phyloP scores from a whole-genome alignment of 2,329 filamentous ascomycete genomes.

The Chalaropsis thielavioides region DNA sequence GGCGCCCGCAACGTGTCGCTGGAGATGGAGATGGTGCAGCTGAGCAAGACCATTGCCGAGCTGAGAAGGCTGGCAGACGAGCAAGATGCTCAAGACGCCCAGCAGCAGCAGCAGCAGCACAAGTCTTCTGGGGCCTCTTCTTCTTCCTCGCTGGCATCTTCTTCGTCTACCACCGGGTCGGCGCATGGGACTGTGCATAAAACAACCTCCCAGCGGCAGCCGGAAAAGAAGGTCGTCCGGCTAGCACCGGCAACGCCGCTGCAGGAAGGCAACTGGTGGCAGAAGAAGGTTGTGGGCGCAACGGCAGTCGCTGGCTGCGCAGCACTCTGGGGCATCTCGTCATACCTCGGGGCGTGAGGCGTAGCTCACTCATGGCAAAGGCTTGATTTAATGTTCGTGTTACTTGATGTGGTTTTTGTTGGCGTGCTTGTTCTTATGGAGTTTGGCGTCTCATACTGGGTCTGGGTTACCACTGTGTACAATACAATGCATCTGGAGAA shows the following conservation, averaged over 20 bases:
- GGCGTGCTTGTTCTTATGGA: neutral
- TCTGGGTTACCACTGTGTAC: neutral
- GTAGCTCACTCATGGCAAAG: neutral
- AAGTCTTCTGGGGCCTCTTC: neutral
- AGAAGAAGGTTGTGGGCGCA: constrained; percentile 48
- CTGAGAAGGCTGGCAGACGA: constrained; percentile 36
- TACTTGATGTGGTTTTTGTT: neutral
- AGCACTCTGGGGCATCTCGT: constrained; percentile 43
- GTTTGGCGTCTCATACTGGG: constrained; percentile 1
- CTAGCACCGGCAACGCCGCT: constrained; percentile 37
- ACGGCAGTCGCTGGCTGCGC: constrained; percentile 48
- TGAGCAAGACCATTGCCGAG: constrained; percentile 52
- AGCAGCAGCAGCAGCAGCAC: constrained; percentile 17
- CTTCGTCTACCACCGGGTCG: neutral
- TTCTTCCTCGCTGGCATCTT: neutral
- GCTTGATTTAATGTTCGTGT: neutral
- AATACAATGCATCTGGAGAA: neutral
- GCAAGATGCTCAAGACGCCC: constrained; percentile 25
- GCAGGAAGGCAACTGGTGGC: constrained; percentile 52
- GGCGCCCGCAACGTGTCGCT: constrained; percentile 41
- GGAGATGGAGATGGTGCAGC: constrained; percentile 61
- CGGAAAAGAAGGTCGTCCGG: constrained; percentile 11
- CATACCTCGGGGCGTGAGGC: constrained; percentile 30
- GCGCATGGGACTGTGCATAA: neutral
- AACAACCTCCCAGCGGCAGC: constrained; percentile 7